phyloP scores from a whole-genome alignment of 23 red algal species.

The Agarophyton chilense region DNA sequence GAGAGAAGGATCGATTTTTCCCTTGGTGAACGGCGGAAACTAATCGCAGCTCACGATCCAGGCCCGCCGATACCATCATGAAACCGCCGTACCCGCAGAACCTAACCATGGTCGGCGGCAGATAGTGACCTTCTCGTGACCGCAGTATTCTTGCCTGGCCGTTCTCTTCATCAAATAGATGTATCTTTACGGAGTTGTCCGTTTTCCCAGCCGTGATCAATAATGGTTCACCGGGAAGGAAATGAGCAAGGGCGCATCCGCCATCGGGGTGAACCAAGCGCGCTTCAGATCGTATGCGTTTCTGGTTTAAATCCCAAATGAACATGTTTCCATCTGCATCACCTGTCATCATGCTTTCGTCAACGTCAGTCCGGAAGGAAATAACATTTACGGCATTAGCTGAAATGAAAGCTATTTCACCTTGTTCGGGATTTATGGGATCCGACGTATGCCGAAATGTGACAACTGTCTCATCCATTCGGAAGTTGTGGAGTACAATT shows the following conservation, averaged over 20 bases:
- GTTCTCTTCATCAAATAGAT: conserved; percentile 72
- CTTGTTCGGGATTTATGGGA: background rate
- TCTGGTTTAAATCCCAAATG: conserved; percentile 83
- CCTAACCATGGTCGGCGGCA: conserved; percentile 77
- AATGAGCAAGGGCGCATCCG: conserved; percentile 58
- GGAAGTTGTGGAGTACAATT: conserved; percentile 76
- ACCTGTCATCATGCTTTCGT: conserved; percentile 71
- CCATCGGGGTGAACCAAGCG: conserved; percentile 76
- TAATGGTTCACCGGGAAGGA: conserved; percentile 72
- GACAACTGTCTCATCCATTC: conserved; percentile 53
- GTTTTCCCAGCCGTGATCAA: conserved; percentile 75
- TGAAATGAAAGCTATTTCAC: background rate
- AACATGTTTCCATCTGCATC: conserved; percentile 69
- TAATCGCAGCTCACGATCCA: conserved; percentile 78
- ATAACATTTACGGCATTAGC: conserved; percentile 43
- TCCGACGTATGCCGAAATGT: conserved; percentile 47
- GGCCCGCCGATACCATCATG: conserved; percentile 88
- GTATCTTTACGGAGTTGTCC: conserved; percentile 97
- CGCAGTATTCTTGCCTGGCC: conserved; percentile 76
- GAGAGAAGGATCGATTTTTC: conserved; percentile 77
- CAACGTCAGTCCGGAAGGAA: conserved; percentile 81
- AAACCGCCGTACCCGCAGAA: conserved; percentile 84
- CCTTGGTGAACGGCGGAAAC: conserved; percentile 78
- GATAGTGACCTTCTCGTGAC: conserved; percentile 77
- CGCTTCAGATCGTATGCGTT: conserved; percentile 33